Evolutionary conservation across 371 early-diverging fungal species (phyloP), one percentile per base, ranked within the genome.

Genomic region (Zychaea mexicana): DNA sequence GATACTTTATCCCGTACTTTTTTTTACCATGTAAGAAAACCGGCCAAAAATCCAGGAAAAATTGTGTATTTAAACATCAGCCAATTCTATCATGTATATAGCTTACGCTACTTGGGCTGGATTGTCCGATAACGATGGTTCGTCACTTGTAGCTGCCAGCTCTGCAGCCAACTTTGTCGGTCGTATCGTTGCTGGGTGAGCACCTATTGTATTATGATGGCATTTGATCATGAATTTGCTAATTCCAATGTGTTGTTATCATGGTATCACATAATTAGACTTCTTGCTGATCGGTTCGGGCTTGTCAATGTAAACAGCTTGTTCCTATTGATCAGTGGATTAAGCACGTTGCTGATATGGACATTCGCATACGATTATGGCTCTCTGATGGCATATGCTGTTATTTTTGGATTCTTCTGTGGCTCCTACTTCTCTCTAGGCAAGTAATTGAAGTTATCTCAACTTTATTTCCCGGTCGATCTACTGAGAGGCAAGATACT

Each of bases 161-260:
- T 85, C 85, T 9, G 86, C 79, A 5, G 73, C 76, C 30, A 87
- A 86, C 32, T 85, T 83, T 27, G 55, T 84, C n/a, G 90, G 88
- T 19, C 88, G 90, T 61, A 66, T 89, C 31, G 9, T 74, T 0
- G 73, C 74, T 49, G 86, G 86, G 31, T 60, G 46, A 36, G 27
- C 1, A 33, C 17, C 21, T 26, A 22, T 36, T 39, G 12, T 10
- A 21, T 38, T 9, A 19, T 9, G n/a, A 28, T 57, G 13, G 38
- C 28, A 36, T 21, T 32, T 28, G 17, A 12, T 26, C 21, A 10
- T 36, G 2, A 1, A 36, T 36, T 1, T 17, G 4, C 15, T 42
- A 42, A 0, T 42, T 42, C 4, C 2, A 42, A 46, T 31, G n/a
- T n/a, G n/a, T n/a, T n/a, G n/a, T n/a, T n/a, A n/a, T n/a, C n/a